These are phyloP conservation scores for Globisporangium sylvaticum DNA, from an alignment of 352 stramenopile species.

Conservation along the genomic window DNA sequence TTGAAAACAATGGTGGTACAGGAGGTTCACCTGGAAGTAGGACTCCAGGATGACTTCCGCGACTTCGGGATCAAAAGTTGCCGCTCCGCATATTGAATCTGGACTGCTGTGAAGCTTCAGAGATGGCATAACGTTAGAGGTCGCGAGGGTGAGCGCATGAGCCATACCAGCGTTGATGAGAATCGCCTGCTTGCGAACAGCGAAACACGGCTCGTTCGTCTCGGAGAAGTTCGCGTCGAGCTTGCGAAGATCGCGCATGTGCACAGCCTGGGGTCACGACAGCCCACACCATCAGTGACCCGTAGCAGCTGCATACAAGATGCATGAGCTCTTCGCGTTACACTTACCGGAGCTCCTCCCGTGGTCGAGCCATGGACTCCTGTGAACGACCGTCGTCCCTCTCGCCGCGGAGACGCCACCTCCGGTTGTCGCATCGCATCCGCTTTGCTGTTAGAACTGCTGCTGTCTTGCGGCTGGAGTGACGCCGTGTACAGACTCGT, in stretches of 20 bases:
- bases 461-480: neutral
- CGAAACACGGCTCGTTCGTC: conserved; percentile 43
- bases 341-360: neutral
- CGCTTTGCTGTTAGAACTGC: neutral
- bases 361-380: neutral
- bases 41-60: conserved; percentile 10
- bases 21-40: conserved; percentile 8
- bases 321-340: neutral
- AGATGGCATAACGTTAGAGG: neutral
- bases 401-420: neutral
- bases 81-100: neutral
- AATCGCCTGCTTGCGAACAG: conserved; percentile 40
- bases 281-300: too few relatives aligned
- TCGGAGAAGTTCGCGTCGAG: conserved; percentile 62
- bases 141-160: neutral
- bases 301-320: neutral
- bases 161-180: conserved; percentile 27
- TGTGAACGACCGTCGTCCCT: neutral
- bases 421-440: conserved; percentile 1
- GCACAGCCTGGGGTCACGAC: conserved; percentile 31
- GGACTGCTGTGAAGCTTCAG: conserved; percentile 5
- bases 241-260: conserved; percentile 63
- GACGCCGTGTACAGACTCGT: neutral
- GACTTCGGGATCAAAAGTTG: conserved; percentile 11
- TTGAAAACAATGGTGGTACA: neutral